Evolutionary conservation across 441 rosid genomes (phyloP), one percentile per base, ranked within the genome.

Genomic region (Omphalea diandra): DNA sequence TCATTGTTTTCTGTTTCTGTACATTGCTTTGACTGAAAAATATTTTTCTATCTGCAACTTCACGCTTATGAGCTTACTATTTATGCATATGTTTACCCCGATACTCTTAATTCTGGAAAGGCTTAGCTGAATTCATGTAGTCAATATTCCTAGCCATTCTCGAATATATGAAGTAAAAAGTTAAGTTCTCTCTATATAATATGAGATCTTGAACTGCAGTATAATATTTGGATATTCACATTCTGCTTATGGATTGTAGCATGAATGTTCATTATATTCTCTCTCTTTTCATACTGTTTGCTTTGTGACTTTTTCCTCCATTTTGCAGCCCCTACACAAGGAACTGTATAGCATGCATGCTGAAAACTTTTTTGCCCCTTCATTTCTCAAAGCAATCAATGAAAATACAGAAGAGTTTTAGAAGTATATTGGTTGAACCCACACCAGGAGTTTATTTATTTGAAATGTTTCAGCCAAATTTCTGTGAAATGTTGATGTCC

Each of bases 371-470:
- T 89, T 91, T 68, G 84, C 78, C 33, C 91, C 90, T 0, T 46
- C 85, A 70, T 93, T 89, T 80, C 79, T 88, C 62, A 80, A 80
- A 72, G 97, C 93, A 12, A 67, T 89, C 56, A 78, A 67, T 54
- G 91, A 82, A 18, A 86, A 79, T 72, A 77, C 86, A 20, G 96
- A 83, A 73, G 76, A 84, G 97, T 76, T 80, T 88, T 77, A 82
- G 89, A 81, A 87, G 72, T 63, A 83, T 88, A 49, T 75, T 90
- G 55, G 70, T 81, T 40, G 95, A 90, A 77, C 87, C 93, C 1
- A 82, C 87, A 32, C 87, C 98, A 0, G 95, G 97, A 69, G 84
- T 93, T 54, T 89, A 79, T 47, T 78, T 79, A 63, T 93, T 93
- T 79, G 86, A 88, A 58, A 87, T 91, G 88, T 81, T 91, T 75